Evolutionary conservation across 2,329 filamentous ascomycete genomes (phyloP).

Genomic region (Diaporthe sp.): DNA sequence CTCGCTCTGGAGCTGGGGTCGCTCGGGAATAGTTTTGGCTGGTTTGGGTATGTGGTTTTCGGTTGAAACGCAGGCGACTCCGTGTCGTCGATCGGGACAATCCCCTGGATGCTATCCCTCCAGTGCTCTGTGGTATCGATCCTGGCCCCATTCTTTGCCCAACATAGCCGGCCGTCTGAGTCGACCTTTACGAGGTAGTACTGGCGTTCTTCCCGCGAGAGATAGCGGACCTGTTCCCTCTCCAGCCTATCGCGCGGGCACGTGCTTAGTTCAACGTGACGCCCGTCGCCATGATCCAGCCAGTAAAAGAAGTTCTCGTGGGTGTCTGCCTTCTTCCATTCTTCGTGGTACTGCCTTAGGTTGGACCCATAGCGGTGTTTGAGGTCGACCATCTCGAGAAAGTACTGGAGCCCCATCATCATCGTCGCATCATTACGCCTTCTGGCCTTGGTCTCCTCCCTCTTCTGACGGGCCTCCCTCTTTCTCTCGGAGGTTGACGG

Average conservation of each 20-base stretch:
- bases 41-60: slow-evolving; percentile 52
- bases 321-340: slow-evolving; percentile 84
- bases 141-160: slow-evolving; percentile 84
- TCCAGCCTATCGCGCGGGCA: slow-evolving; percentile 83
- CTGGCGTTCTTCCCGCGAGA: slow-evolving; percentile 85
- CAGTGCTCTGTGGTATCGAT: slow-evolving; percentile 84
- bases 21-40: slow-evolving; percentile 40
- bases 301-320: slow-evolving; percentile 95
- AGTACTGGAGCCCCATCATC: slow-evolving; percentile 89
- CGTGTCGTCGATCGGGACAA: slow-evolving; percentile 73
- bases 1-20: slow-evolving; percentile 47
- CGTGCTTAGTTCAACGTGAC: slow-evolving; percentile 75
- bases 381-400: slow-evolving; percentile 85
- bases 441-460: slow-evolving; percentile 66
- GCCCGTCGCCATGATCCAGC: slow-evolving; percentile 87
- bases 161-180: slow-evolving; percentile 80
- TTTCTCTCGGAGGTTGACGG: slow-evolving; percentile 55
- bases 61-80: slow-evolving; percentile 65
- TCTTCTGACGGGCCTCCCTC: slow-evolving; percentile 55
- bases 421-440: slow-evolving; percentile 79
- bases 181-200: slow-evolving; percentile 87
- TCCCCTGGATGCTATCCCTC: slow-evolving; percentile 84
- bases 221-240: slow-evolving; percentile 84
- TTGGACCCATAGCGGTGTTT: slow-evolving; percentile 93
- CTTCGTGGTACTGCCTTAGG: slow-evolving; percentile 83